Base-by-base conservation (phyloP, 129 eudicot genomes). In the Silybum marianum region DNA sequence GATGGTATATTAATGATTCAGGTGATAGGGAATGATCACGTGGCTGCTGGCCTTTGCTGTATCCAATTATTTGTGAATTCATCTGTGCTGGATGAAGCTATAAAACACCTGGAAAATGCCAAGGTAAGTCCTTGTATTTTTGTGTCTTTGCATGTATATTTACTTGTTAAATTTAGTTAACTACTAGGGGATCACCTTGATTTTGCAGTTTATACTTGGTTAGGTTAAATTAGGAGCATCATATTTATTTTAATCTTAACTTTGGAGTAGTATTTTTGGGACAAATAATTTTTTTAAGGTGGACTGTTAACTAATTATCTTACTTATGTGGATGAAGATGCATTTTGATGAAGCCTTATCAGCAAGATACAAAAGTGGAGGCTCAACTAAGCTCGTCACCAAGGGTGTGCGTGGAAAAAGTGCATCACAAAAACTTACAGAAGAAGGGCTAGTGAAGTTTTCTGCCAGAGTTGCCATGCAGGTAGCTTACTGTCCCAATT, bases 41-140 rank as follows among this genome's bases (percentile, higher is more conserved):
- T 95, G 84, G 99, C 99, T 76, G 98, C 99, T 74, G 99, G 99
- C 14, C 93, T 95, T 78, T 95, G 99, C 85, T 95, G 98, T 83
- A 92, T 95, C 65, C 99, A 95, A 86, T 84, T 95, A 80, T 95
- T 92, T 84, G 94, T 93, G 91, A 92, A 92, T 86, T 91, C 99
- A 44, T 84, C 91, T 66, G 92, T 89, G 21, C 93, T 88, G 74
- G 99, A 95, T 82, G 99, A 92, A 86, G 98, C 99, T 80, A 85
- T 91, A 80, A 87, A 89, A 73, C 97, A 95, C 91, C 85, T 95
- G 88, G 97, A 95, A 87, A 77, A 93, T 84, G 97, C 99, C 46
- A 88, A 91, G 93, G 98, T 90, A 80, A 65, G 81, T 84, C 48
- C 11, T 24, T 63, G 54, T 16, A 19, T 48, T 38, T 36, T 14